Percentiles rank a stretch among this genome's conserved stretches.
Conservation (phyloP, 129 eudicot genomes). For the Flaveria linearis region DNA sequence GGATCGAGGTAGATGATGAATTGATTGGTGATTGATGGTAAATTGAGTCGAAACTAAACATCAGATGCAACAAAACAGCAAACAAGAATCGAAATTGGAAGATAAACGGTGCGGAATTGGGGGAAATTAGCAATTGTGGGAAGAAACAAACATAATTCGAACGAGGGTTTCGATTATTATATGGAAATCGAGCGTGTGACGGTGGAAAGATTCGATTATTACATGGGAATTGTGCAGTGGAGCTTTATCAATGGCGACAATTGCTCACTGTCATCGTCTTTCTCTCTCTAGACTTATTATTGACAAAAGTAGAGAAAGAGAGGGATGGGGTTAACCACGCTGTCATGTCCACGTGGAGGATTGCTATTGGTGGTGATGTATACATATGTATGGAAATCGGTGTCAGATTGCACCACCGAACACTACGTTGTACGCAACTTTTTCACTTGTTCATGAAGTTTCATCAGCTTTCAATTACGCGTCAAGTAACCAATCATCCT, state of each 20-base stretch:
- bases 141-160: too few species aligned
- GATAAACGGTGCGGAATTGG: neutral
- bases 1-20: slow-evolving; percentile 30
- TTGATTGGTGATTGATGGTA: slow-evolving; percentile 29
- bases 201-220: too few species aligned
- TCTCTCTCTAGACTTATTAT: slow-evolving; percentile 26
- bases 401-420: slow-evolving; percentile 30
- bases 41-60: slow-evolving; percentile 45
- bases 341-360: slow-evolving; percentile 38
- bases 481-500: neutral
- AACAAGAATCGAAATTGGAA: neutral
- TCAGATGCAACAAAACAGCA: slow-evolving; percentile 43
- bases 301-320: slow-evolving; percentile 10
- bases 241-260: slow-evolving; percentile 38
- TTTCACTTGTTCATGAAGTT: slow-evolving; percentile 13
- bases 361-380: slow-evolving; percentile 19
- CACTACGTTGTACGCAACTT: slow-evolving; percentile 13
- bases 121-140: neutral
- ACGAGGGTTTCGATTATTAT: too few species aligned
- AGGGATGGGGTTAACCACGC: slow-evolving; percentile 12
- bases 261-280: slow-evolving; percentile 15
- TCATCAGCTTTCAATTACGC: neutral
- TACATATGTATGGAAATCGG: slow-evolving; percentile 24
- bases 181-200: too few species aligned
- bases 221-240: too few species aligned